Conservation (phyloP, 495 filamentous ascomycete genomes). For the Talaromyces thailandensis region DNA sequence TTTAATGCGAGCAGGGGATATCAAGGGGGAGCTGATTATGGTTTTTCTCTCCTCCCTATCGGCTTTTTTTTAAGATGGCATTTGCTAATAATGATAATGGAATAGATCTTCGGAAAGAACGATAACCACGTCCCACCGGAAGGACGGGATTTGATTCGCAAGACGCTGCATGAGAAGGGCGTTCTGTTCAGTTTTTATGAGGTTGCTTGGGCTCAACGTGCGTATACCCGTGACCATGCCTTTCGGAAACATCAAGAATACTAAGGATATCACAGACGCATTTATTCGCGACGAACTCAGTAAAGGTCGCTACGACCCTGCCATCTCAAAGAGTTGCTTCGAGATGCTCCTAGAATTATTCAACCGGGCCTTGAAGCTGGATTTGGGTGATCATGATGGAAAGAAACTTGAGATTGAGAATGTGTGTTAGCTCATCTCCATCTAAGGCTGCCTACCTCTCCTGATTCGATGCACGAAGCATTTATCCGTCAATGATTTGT, state of each 20-base stretch:
- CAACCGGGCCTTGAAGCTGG: slow-evolving; percentile 63
- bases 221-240: slow-evolving; percentile 15
- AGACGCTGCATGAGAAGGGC: slow-evolving; percentile 68
- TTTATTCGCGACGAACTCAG: slow-evolving; percentile 95
- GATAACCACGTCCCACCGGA: slow-evolving; percentile 85
- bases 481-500: background rate
- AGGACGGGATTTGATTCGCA: slow-evolving; percentile 79
- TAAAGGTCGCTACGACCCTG: slow-evolving; percentile 89
- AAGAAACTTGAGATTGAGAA: slow-evolving; percentile 45
- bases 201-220: slow-evolving; percentile 81
- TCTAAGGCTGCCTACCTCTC: too few relatives aligned
- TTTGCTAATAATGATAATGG: background rate
- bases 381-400: slow-evolving; percentile 55
- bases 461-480: background rate
- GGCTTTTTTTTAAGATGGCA: background rate
- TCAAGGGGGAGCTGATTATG: slow-evolving; percentile 70
- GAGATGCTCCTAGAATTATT: slow-evolving; percentile 87
- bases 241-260: background rate
- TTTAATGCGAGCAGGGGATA: slow-evolving; percentile 55
- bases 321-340: slow-evolving; percentile 80
- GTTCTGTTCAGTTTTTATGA: slow-evolving; percentile 80
- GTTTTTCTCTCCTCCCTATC: slow-evolving; percentile 21
- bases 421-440: slow-evolving; percentile 40
- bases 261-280: slow-evolving; percentile 42
- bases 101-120: slow-evolving; percentile 69